Base-by-base conservation (phyloP, 148 eudicot genomes). In the Hydrangea macrophylla region DNA sequence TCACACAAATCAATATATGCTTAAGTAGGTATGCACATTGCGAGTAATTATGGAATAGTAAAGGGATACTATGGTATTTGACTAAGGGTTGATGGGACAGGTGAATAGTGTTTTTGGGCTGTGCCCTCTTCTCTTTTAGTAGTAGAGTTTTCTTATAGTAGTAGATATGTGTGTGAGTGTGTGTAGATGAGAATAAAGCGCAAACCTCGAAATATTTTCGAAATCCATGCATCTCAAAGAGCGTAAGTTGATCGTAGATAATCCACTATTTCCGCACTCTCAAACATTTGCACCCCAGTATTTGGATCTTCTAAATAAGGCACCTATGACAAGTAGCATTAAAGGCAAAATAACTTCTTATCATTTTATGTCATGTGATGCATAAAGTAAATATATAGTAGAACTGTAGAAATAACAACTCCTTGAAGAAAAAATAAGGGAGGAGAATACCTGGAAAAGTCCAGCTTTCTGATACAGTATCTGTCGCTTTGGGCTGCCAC, bases 401-500 rank as follows among this genome's bases (percentile, higher is more conserved):
- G n/a, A n/a, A 25, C 45, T 27, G 57, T 7, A 58, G 8, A 59
- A 66, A 64, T 25, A 17, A 50, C 31, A 7, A 24, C 8, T 50
- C 6, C 17, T 25, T 30, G 1, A 62, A n/a, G 22, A 22, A 24
- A 11, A 18, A 22, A 44, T n/a, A n/a, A n/a, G n/a, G n/a, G 53
- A 39, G 18, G 8, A 42, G 27, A 26, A 39, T 76, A 90, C 97
- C 96, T 94, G 99, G 70, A 94, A 94, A 80, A 75, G 89, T 60
- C 99, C 99, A 56, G 75, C 82, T 91, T 78, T 85, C 71, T 84
- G 80, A 58, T 59, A 88, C 51, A 94, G 64, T 40, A 79, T 71
- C 75, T 90, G 96, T 64, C 99, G 74, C 79, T 94, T 94, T 22
- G 96, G 92, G 83, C 99, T 94, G 60, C 99, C 99, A 68, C 99